Evolutionary conservation across 2,329 filamentous ascomycete genomes (phyloP).

Genomic region (Epichloe gansuensis): DNA sequence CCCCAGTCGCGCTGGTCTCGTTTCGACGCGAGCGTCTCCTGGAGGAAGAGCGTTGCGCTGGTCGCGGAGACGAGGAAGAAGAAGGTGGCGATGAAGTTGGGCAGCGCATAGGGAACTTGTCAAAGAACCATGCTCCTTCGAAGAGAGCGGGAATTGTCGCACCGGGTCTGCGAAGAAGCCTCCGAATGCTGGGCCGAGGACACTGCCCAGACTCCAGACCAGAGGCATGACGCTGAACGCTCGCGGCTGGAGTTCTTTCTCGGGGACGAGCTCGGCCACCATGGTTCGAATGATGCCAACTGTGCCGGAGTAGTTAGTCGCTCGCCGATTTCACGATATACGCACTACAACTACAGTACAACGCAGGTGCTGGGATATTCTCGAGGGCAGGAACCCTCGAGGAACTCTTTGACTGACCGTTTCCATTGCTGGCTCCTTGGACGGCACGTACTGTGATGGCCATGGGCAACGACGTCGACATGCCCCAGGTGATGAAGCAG

Average conservation of each 20-base stretch:
- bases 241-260: slow-evolving; percentile 72
- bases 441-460: slow-evolving; percentile 66
- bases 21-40: slow-evolving; percentile 71
- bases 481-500: slow-evolving; percentile 70
- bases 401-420: slow-evolving; percentile 37
- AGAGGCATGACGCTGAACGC: slow-evolving; percentile 93
- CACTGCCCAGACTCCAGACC: slow-evolving; percentile 74
- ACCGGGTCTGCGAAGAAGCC: slow-evolving; percentile 76
- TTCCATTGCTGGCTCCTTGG: slow-evolving; percentile 79
- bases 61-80: slow-evolving; percentile 71
- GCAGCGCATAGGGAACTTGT: slow-evolving; percentile 67
- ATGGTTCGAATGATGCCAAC: slow-evolving; percentile 87
- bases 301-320: slow-evolving; percentile 14
- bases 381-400: too few relatives aligned
- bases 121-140: slow-evolving; percentile 53
- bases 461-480: slow-evolving; percentile 69
- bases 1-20: slow-evolving; percentile 63
- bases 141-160: slow-evolving; percentile 59
- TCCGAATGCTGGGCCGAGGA: slow-evolving; percentile 80
- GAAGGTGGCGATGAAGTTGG: slow-evolving; percentile 64
- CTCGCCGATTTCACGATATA: neutral
- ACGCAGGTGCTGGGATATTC: too few relatives aligned
- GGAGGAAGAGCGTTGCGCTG: slow-evolving; percentile 66
- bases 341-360: neutral
- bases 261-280: slow-evolving; percentile 84